Evolutionary conservation across 352 stramenopile species (phyloP).

Genomic region (Pythium aphanidermatum): DNA sequence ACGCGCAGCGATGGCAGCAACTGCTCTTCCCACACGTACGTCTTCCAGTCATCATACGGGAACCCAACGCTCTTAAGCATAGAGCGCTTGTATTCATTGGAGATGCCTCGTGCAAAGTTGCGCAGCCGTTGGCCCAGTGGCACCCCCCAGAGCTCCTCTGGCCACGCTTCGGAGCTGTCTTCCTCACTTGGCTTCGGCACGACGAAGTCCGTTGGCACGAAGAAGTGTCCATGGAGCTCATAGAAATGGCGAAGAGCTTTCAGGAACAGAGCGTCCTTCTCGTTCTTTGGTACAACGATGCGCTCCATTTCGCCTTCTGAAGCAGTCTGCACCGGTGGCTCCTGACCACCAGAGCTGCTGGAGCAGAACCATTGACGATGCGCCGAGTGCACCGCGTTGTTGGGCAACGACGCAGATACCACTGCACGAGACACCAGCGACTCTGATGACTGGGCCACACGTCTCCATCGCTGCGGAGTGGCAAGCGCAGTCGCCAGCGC

Average conservation of each 20-base stretch:
- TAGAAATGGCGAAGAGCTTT: constrained; percentile 42
- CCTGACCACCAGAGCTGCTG: too few species aligned
- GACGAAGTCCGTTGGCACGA: constrained; percentile 51
- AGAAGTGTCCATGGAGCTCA: constrained; percentile 60
- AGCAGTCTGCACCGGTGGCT: not conserved
- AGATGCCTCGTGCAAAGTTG: constrained; percentile 52
- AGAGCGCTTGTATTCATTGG: constrained; percentile 46
- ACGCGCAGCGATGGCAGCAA: constrained; percentile 64
- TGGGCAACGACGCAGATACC: too few species aligned
- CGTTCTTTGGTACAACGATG: constrained; percentile 8
- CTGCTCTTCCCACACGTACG: constrained; percentile 66
- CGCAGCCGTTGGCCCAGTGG: constrained; percentile 45
- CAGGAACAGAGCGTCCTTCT: constrained; percentile 50
- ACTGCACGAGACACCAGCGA: too few species aligned
- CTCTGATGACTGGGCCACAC: not conserved
- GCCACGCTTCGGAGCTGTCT: constrained; percentile 27
- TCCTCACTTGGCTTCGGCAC: constrained; percentile 22
- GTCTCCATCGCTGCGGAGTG: not conserved
- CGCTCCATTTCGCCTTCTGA: not conserved
- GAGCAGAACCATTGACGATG: too few species aligned
- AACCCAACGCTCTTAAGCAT: constrained; percentile 62
- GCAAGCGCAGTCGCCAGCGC: constrained; percentile 9
- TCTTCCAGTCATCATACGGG: constrained; percentile 58
- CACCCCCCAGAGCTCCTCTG: constrained; percentile 38
- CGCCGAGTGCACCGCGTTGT: too few species aligned